Evolutionary conservation across 73 alveolate genomes (phyloP).

Genomic region (Tetrahymena elliotti): DNA sequence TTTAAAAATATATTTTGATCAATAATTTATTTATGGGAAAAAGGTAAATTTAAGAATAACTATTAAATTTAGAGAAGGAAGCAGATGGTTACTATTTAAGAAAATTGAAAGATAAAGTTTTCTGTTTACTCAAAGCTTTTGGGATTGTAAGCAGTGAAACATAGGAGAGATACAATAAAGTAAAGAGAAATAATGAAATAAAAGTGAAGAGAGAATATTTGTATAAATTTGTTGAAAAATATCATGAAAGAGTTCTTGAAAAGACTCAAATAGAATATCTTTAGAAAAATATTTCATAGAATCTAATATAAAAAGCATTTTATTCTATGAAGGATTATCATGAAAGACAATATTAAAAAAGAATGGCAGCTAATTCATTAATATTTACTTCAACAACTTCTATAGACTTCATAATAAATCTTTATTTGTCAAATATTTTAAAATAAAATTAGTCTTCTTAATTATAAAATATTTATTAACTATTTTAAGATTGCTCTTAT

Average conservation of each 20-base stretch:
- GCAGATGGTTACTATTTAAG: neutral
- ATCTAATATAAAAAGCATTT: neutral
- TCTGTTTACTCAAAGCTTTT: neutral
- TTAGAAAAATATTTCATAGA: neutral
- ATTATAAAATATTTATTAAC: neutral
- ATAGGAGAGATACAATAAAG: neutral
- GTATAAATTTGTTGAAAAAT: neutral
- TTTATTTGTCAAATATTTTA: neutral
- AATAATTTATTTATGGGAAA: neutral
- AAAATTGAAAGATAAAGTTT: neutral
- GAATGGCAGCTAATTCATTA: neutral
- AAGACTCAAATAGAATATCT: neutral
- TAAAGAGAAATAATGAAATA: neutral
- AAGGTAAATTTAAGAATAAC: neutral
- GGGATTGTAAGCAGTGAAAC: neutral
- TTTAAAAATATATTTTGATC: neutral
- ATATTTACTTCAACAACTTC: neutral
- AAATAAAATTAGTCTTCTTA: neutral
- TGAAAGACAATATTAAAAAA: neutral
- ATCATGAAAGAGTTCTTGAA: neutral
- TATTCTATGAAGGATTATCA: neutral
- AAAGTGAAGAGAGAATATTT: neutral
- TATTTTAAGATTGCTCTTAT: neutral
- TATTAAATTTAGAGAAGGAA: neutral
- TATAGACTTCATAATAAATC: neutral